phyloP scores from a whole-genome alignment of 306 rosid genomes.

The Oxytropis ochrocephala region DNA sequence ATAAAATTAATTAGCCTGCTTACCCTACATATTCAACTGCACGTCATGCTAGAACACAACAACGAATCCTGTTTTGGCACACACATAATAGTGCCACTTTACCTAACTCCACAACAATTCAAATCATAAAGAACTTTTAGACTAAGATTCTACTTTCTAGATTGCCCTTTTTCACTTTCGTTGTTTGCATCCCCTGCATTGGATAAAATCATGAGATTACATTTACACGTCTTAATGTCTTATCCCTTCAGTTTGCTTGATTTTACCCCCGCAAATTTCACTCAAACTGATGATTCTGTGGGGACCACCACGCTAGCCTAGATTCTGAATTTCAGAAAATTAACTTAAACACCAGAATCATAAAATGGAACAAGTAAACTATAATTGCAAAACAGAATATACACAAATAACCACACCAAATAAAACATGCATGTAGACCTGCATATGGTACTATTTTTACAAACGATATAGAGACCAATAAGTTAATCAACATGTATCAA shows the following conservation, averaged over 20 bases:
- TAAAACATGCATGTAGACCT: conserved; percentile 17
- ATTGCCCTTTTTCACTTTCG: background rate
- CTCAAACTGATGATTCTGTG: conserved; percentile 14
- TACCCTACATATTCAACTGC: conserved; percentile 27
- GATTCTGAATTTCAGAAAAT: conserved; percentile 20
- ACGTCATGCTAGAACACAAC: conserved; percentile 29
- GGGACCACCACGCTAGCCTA: background rate
- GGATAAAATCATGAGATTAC: background rate
- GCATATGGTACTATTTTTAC: conserved; percentile 17
- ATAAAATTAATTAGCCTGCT: conserved; percentile 26
- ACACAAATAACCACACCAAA: conserved; percentile 2
- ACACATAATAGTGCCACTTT: conserved; percentile 31
- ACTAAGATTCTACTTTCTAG: conserved; percentile 4
- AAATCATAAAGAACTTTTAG: conserved; percentile 8
- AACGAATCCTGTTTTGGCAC: conserved; percentile 32
- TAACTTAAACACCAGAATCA: background rate
- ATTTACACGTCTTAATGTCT: too few species aligned
- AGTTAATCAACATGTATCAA: conserved; percentile 24
- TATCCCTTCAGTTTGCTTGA: conserved; percentile 26
- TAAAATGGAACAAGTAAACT: background rate
- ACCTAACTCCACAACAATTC: conserved; percentile 35
- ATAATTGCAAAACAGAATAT: background rate
- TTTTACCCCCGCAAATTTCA: conserved; percentile 36
- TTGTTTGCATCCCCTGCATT: conserved; percentile 14
- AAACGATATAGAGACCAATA: conserved; percentile 18